phyloP scores from a whole-genome alignment of 2,329 filamentous ascomycete genomes.

The Cercospora zeae-maydis region DNA sequence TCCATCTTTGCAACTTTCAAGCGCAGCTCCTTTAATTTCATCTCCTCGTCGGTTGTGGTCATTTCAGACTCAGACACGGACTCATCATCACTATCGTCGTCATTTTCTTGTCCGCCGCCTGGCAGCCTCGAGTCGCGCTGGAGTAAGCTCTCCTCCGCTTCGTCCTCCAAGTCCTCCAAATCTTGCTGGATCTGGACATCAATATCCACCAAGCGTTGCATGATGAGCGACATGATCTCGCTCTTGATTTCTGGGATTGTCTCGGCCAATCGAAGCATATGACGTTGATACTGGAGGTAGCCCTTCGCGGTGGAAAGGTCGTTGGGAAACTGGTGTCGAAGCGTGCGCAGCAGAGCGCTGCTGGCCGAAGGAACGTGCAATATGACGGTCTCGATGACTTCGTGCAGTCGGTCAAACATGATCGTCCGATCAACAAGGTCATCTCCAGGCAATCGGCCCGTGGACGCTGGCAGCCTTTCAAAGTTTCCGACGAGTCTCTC shows the following conservation, averaged over 20 bases:
- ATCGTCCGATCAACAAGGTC: conserved; percentile 58
- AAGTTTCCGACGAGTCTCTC: conserved; percentile 80
- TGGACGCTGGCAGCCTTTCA: conserved; percentile 55
- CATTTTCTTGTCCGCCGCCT: conserved; percentile 49
- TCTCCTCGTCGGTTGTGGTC: conserved; percentile 54
- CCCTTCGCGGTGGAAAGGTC: conserved; percentile 65
- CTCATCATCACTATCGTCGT: conserved; percentile 63
- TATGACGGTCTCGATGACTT: conserved; percentile 70
- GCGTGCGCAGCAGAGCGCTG: conserved; percentile 58
- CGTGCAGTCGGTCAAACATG: conserved; percentile 72
- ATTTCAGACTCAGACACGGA: conserved; percentile 64
- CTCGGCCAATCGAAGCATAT: conserved; percentile 70
- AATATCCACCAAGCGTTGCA: conserved; percentile 84
- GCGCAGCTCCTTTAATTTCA: conserved; percentile 67
- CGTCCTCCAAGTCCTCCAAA: conserved; percentile 87
- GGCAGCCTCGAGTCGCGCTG: conserved; percentile 43
- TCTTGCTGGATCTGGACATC: conserved; percentile 95
- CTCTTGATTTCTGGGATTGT: conserved; percentile 76
- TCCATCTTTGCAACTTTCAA: conserved; percentile 89
- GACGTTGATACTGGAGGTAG: conserved; percentile 86
- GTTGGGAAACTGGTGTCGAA: conserved; percentile 36
- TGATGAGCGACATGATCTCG: conserved; percentile 77
- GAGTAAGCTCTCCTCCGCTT: conserved; percentile 72
- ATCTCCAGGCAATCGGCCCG: conserved; percentile 53
- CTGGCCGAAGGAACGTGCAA: conserved; percentile 77